A percentile compares a stretch with the other conserved stretches of the same genome.
Evolutionary conservation across 257 asterid species (phyloP).

Genomic region (Lavandula angustifolia): DNA sequence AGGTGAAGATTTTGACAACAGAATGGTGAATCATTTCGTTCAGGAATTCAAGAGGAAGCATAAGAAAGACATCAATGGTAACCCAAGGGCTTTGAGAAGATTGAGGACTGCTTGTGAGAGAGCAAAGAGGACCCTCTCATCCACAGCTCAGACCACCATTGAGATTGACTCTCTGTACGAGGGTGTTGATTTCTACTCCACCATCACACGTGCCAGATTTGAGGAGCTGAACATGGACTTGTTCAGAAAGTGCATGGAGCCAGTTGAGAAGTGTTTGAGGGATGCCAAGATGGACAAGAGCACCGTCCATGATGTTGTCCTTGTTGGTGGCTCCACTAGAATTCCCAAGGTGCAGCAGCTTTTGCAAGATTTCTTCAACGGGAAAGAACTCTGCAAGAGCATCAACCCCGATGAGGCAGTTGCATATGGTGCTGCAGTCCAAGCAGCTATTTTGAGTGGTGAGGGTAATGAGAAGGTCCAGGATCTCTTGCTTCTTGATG

Average conservation of each 20-base stretch:
- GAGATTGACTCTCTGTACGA: slow-evolving; percentile 73
- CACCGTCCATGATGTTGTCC: slow-evolving; percentile 64
- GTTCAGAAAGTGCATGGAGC: slow-evolving; percentile 84
- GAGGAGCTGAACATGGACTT: slow-evolving; percentile 82
- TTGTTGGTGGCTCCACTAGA: slow-evolving; percentile 51
- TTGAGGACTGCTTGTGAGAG: slow-evolving; percentile 80
- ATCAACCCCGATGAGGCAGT: slow-evolving; percentile 80
- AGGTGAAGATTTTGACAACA: slow-evolving; percentile 65
- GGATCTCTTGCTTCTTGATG: slow-evolving; percentile 59
- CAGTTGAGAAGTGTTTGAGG: slow-evolving; percentile 86
- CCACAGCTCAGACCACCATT: slow-evolving; percentile 84
- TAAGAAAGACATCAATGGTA: slow-evolving; percentile 77
- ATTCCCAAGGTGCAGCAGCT: slow-evolving; percentile 53
- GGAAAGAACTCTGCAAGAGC: slow-evolving; percentile 69
- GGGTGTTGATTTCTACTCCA: slow-evolving; percentile 80
- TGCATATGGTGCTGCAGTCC: slow-evolving; percentile 72
- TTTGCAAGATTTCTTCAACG: slow-evolving; percentile 62
- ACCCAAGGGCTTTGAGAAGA: slow-evolving; percentile 67
- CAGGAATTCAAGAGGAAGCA: slow-evolving; percentile 85
- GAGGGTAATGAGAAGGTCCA: slow-evolving; percentile 75
- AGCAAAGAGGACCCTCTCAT: slow-evolving; percentile 86
- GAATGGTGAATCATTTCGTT: slow-evolving; percentile 80
- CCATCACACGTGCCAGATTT: slow-evolving; percentile 77
- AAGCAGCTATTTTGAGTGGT: slow-evolving; percentile 67
- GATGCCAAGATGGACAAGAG: slow-evolving; percentile 94